phyloP scores from a whole-genome alignment of 768 basidiomycete species.

The Strobilomyces confusus region DNA sequence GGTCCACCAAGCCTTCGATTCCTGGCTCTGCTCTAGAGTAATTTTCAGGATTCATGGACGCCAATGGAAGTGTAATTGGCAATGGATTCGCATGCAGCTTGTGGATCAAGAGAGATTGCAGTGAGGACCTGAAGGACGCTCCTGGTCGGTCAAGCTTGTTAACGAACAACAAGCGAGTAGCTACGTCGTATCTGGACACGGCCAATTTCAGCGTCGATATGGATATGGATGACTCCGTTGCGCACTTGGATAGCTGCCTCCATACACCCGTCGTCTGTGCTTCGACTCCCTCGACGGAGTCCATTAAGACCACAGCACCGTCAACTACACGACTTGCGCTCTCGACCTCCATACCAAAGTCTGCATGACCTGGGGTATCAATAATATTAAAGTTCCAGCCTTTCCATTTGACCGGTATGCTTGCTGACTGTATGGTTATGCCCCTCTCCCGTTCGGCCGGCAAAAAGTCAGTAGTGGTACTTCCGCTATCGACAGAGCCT shows the following conservation, averaged over 20 bases:
- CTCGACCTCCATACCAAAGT: conserved; percentile 97
- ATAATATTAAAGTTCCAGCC: conserved; percentile 83
- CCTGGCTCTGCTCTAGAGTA: conserved; percentile 78
- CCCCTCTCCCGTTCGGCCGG: conserved; percentile 88
- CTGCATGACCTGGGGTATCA: conserved; percentile 89
- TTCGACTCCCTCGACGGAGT: conserved; percentile 90
- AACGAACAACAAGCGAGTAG: conserved; percentile 73
- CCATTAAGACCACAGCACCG: conserved; percentile 83
- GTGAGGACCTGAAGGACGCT: conserved; percentile 69
- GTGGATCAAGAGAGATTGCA: conserved; percentile 70
- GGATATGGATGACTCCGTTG: conserved; percentile 5
- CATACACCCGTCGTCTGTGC: conserved; percentile 89
- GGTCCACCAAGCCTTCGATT: conserved; percentile 78
- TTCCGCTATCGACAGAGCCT: conserved; percentile 86
- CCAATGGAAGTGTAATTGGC: conserved; percentile 66
- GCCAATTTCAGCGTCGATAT: conserved; percentile 2
- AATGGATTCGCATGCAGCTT: conserved; percentile 73
- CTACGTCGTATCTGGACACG: conserved; percentile 64
- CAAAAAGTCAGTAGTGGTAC: conserved; percentile 86
- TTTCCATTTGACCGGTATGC: conserved; percentile 85
- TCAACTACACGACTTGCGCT: conserved; percentile 89
- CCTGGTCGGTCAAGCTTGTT: conserved; percentile 90
- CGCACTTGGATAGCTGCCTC: conserved; percentile 80
- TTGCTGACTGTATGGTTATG: conserved; percentile 90
- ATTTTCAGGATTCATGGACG: conserved; percentile 64